Percentiles rank a stretch among this genome's conserved stretches.
phyloP scores from a whole-genome alignment of 441 rosid genomes.

The Adansonia madagascariensis region DNA sequence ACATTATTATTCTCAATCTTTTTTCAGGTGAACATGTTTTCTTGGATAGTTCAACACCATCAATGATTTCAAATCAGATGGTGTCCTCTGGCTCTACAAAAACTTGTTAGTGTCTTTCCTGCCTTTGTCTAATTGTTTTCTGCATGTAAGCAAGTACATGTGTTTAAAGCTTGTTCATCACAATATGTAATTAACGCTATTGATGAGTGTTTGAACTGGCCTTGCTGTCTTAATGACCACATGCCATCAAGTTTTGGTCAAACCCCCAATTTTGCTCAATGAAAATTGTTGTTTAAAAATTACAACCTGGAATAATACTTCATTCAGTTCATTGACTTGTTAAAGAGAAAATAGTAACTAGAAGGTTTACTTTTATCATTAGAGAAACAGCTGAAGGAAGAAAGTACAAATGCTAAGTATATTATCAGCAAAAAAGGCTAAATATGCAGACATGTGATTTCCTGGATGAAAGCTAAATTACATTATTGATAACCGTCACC shows the following conservation, averaged over 20 bases:
- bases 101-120: constrained; percentile 58
- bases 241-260: neutral
- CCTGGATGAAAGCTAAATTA: neutral
- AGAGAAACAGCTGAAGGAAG: neutral
- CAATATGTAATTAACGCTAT: constrained; percentile 15
- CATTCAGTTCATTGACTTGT: constrained; percentile 9
- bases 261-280: neutral
- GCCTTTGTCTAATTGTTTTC: constrained; percentile 13
- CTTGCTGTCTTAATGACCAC: constrained; percentile 3
- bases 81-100: constrained; percentile 67
- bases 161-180: constrained; percentile 13
- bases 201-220: neutral
- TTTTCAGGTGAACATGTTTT: constrained; percentile 80
- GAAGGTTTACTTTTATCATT: neutral
- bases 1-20: constrained; percentile 25
- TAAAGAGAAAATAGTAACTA: neutral
- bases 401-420: neutral
- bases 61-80: constrained; percentile 68
- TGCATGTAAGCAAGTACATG: neutral
- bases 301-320: neutral
- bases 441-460: neutral
- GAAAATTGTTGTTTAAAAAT: neutral
- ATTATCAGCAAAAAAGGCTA: constrained; percentile 14
- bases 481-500: neutral
- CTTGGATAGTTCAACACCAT: constrained; percentile 64